Conservation (phyloP, 2,329 filamentous ascomycete genomes). For the Sphaceloma murrayae region DNA sequence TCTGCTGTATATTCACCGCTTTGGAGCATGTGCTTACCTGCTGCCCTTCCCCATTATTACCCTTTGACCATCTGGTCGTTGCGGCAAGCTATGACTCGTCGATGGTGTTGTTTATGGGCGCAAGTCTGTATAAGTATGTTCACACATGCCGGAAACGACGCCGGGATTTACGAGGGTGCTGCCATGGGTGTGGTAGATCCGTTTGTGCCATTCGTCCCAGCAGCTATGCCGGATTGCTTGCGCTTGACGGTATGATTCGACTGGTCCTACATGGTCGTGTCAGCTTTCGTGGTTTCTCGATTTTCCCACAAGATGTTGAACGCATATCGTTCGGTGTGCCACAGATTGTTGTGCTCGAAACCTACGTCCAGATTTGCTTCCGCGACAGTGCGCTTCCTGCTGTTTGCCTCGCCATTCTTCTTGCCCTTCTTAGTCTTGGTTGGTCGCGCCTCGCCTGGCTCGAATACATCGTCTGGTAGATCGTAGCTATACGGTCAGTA, state of each 20-base stretch:
- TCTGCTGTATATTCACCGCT: too few species aligned
- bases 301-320: not conserved
- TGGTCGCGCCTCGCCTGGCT: constrained; percentile 55
- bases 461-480: constrained; percentile 83
- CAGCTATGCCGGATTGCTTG: constrained; percentile 15
- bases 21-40: too few species aligned
- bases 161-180: too few species aligned
- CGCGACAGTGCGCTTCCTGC: constrained; percentile 37
- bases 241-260: constrained; percentile 14
- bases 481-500: constrained; percentile 54
- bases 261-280: not conserved
- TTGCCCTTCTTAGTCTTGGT: constrained; percentile 34
- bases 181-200: not conserved
- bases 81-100: too few species aligned
- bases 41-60: too few species aligned
- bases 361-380: constrained; percentile 39
- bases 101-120: too few species aligned
- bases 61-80: too few species aligned
- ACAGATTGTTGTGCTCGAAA: constrained; percentile 2
- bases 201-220: constrained; percentile 1
- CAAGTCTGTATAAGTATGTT: too few species aligned
- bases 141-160: too few species aligned
- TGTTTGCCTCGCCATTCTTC: constrained; percentile 21
- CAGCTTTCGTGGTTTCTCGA: not conserved
- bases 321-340: too few species aligned